Base-by-base conservation (phyloP, 148 eudicot genomes). In the Linanthus parryae region DNA sequence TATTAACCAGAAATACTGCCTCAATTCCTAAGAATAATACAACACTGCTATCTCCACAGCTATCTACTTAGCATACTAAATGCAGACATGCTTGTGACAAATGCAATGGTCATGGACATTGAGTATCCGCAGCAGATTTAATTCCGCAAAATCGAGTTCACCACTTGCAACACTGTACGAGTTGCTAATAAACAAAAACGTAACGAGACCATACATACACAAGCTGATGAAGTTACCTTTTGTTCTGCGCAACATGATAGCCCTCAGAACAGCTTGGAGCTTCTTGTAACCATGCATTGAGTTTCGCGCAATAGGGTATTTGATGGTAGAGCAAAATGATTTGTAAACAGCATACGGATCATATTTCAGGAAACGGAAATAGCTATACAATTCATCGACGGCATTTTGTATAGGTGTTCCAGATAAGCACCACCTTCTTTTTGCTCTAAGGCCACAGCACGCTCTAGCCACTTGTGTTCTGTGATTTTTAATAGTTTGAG, bases 401-500 rank as follows among this genome's bases (percentile, higher is more conserved):
- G 96, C 65, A 78, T 92, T 92, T 57, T 92, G 99, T 67, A 92
- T 88, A 3, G 99, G 99, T 11, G 99, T 88, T 62, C 99, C 99
- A 56, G 99, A 92, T 71, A 92, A 74, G 73, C 99, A 92, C 99
- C 99, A 92, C 52, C 99, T 73, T 48, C 72, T 74, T 62, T 92
- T 92, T 21, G 99, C 99, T 74, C 91, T 74, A 60, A 92, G 77
- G 52, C 99, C 92, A 61, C 91, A 92, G 73, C 99, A 92, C 13
- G 99, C 88, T 78, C 96, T 75, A 69, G 99, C 94, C 18, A 86
- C 80, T 67, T 65, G 91, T 24, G 99, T 92, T 70, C 99, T 84
- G 66, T 84, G 94, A 58, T 92, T 92, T 36, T 92, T 92, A 44
- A 88, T 92, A 16, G 91, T 87, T 67, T 92, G 99, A 22, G 99